Base-by-base conservation (phyloP, 805 yeast species). In the Clavispora santaluciae region DNA sequence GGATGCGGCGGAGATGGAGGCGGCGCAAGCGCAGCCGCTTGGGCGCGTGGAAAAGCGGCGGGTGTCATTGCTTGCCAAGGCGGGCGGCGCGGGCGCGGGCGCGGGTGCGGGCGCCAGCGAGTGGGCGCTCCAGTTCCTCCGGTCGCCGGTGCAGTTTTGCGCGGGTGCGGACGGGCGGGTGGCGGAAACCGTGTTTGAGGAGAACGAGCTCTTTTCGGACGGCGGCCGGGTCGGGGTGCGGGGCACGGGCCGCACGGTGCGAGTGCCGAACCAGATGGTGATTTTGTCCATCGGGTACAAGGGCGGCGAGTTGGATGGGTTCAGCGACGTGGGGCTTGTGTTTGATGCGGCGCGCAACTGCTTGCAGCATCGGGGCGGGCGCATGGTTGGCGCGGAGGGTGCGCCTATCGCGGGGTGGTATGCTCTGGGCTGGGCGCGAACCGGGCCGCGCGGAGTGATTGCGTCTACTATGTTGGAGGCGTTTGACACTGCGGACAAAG, bases 401-500 rank as follows among this genome's bases (percentile, higher is more conserved):
- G 30, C 44, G 6, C 38, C 39, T 6, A 50, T 57, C 34, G 55
- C 55, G 2, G 83, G 87, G 0, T 64, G 87, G 43, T 91, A 89
- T 52, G 81, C 86, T 2, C 69, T 89, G 7, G 99, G 99, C 0
- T 93, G 99, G 99, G 81, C 89, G 35, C 79, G 84, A 42, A 80
- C 76, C 38, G 95, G 95, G 1, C 85, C 95, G 6, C 75, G 75
- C 22, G 99, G 99, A 1, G 95, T 88, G 3, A 93, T 93, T 49
- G 95, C 95, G 13, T 74, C 86, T 11, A 88, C 98, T 0, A 86
- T 91, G 83, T 75, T 83, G 73, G 89, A 85, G 44, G 78, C 96
- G 1, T 82, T 82, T 47, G 75, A 78, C 7, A 81, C 91, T 0
- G 91, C 88, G 0, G 86, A 79, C 21, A 64, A 71, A 10, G 69